A percentile compares a stretch with the other conserved stretches of the same genome.
phyloP scores from a whole-genome alignment of 805 yeast species.

The Spathaspora arborariae region DNA sequence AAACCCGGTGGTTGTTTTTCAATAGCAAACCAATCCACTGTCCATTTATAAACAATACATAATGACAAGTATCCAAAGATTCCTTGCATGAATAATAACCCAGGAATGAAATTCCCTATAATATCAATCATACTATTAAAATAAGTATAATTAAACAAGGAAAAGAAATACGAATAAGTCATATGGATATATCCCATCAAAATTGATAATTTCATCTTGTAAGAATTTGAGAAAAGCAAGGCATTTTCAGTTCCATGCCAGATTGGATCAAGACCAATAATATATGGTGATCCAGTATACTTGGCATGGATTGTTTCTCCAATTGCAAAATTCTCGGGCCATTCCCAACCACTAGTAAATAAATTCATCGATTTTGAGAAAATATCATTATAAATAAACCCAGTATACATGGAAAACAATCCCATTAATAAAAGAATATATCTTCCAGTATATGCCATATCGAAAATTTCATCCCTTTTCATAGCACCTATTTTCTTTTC shows the following conservation, averaged over 20 bases:
- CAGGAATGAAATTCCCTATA: slow-evolving; percentile 91
- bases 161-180: slow-evolving; percentile 84
- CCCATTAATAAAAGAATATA: slow-evolving; percentile 93
- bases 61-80: slow-evolving; percentile 90
- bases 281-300: slow-evolving; percentile 58
- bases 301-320: slow-evolving; percentile 71
- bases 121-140: slow-evolving; percentile 75
- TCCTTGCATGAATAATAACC: slow-evolving; percentile 91
- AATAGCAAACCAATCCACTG: slow-evolving; percentile 81
- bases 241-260: slow-evolving; percentile 98
- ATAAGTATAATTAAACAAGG: slow-evolving; percentile 72
- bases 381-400: slow-evolving; percentile 87
- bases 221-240: slow-evolving; percentile 86
- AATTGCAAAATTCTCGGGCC: slow-evolving; percentile 72
- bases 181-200: slow-evolving; percentile 93
- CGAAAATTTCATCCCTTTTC: slow-evolving; percentile 89
- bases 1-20: slow-evolving; percentile 86
- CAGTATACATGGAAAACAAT: slow-evolving; percentile 90
- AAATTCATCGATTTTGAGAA: slow-evolving; percentile 88
- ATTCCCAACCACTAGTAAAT: slow-evolving; percentile 88
- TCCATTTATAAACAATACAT: slow-evolving; percentile 90
- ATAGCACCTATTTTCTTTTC: slow-evolving; percentile 66
- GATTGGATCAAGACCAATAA: slow-evolving; percentile 84
- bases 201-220: slow-evolving; percentile 94
- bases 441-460: slow-evolving; percentile 93